Conservation (phyloP, 352 stramenopile genomes). For the Pythium oligandrum region DNA sequence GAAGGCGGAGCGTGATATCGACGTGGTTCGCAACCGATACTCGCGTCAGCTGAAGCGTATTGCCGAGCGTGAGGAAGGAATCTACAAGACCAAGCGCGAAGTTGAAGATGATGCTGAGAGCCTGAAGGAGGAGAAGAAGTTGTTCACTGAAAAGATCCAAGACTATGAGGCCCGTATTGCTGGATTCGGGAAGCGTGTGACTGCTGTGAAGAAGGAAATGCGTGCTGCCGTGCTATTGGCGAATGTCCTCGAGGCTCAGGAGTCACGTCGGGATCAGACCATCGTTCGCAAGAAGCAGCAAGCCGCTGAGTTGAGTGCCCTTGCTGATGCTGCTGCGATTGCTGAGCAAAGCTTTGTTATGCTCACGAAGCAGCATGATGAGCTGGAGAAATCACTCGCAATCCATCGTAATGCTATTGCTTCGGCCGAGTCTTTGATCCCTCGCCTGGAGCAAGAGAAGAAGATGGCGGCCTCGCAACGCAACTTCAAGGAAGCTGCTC, state of each 20-base stretch:
- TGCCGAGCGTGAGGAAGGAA: conserved; percentile 62
- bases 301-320: conserved; percentile 55
- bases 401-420: conserved; percentile 80
- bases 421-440: conserved; percentile 75
- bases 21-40: conserved; percentile 66
- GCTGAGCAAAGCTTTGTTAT: conserved; percentile 75
- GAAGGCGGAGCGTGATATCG: conserved; percentile 70
- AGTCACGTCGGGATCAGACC: conserved; percentile 57
- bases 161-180: conserved; percentile 45
- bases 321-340: conserved; percentile 63
- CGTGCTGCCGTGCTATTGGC: conserved; percentile 54
- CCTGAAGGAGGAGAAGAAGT: conserved; percentile 44
- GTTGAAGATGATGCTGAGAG: conserved; percentile 65
- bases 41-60: conserved; percentile 79
- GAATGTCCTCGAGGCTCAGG: conserved; percentile 66
- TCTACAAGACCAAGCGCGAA: conserved; percentile 68
- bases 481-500: conserved; percentile 85
- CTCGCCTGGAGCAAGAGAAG: conserved; percentile 75
- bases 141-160: conserved; percentile 51
- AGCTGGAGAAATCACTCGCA: conserved; percentile 66
- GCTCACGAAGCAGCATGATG: conserved; percentile 67
- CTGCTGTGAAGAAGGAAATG: conserved; percentile 62
- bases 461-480: conserved; percentile 65
- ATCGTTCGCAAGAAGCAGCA: conserved; percentile 74
- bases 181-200: conserved; percentile 58